Conservation (phyloP, 2,329 filamentous ascomycete species). For the Myriosclerotinia curreyana region DNA sequence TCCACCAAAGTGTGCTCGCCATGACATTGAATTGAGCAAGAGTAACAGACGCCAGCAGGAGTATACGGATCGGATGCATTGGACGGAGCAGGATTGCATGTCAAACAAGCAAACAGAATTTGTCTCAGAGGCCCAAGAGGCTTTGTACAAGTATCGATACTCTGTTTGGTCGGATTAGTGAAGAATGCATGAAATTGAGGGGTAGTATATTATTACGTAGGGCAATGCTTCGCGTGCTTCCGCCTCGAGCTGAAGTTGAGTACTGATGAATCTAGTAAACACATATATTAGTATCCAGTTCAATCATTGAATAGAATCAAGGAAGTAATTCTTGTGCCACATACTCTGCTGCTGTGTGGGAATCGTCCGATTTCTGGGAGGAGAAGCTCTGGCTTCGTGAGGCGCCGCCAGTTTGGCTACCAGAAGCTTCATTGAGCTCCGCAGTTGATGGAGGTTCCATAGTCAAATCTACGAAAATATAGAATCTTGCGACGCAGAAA, state of each 20-base stretch:
- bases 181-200: not conserved
- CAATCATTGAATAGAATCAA: not conserved
- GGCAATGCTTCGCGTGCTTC: conserved; percentile 94
- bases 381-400: conserved; percentile 57
- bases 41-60: conserved; percentile 87
- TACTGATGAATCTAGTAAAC: conserved; percentile 70
- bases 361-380: conserved; percentile 51
- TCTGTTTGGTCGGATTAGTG: conserved; percentile 49
- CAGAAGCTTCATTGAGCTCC: conserved; percentile 19
- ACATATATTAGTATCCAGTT: not conserved
- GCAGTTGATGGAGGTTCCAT: not conserved
- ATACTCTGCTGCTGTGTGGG: conserved; percentile 50
- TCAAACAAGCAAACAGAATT: conserved; percentile 86
- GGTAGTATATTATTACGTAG: conserved; percentile 60
- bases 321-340: conserved; percentile 24
- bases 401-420: conserved; percentile 26
- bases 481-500: not conserved
- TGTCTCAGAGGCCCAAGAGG: conserved; percentile 86
- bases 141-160: conserved; percentile 90
- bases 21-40: conserved; percentile 94
- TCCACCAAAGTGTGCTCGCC: conserved; percentile 94
- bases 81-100: conserved; percentile 78
- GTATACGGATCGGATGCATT: conserved; percentile 60
- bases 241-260: conserved; percentile 85
- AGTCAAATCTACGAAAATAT: not conserved